phyloP scores from a whole-genome alignment of 164 flowering plant species.

The Taxillus chinensis region DNA sequence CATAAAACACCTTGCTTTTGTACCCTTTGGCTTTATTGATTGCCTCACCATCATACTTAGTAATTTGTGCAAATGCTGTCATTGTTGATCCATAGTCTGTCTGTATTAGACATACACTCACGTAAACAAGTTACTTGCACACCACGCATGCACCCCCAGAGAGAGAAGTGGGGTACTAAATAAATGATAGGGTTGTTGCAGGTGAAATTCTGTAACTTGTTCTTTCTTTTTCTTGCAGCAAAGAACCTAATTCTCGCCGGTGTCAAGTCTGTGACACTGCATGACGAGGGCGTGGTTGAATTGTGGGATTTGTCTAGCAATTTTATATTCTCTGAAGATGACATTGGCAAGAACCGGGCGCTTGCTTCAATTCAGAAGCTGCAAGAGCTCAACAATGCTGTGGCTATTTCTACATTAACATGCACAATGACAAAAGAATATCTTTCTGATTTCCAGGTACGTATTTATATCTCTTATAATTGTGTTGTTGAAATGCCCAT shows the following conservation, averaged over 20 bases:
- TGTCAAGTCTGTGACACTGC: slow-evolving; percentile 5
- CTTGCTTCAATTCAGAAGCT: slow-evolving; percentile 7
- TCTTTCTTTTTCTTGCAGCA: not conserved
- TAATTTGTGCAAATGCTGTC: too few species aligned
- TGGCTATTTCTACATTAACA: not conserved
- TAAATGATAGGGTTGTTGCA: too few species aligned
- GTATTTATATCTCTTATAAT: not conserved
- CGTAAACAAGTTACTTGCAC: too few species aligned
- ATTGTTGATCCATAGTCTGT: too few species aligned
- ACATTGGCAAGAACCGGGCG: slow-evolving; percentile 3
- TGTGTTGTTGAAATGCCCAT: not conserved
- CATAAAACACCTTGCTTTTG: not conserved
- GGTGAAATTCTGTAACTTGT: too few species aligned
- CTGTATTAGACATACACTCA: too few species aligned
- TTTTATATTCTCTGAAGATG: slow-evolving; percentile 3
- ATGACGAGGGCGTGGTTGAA: not conserved
- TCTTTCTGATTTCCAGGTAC: not conserved
- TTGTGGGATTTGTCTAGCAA: slow-evolving; percentile 3
- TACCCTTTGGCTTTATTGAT: not conserved
- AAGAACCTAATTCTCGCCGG: slow-evolving; percentile 3
- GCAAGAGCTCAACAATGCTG: slow-evolving; percentile 5
- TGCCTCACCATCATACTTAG: too few species aligned
- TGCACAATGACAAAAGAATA: not conserved
- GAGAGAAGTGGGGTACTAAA: too few species aligned
- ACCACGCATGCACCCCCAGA: too few species aligned